Conservation (phyloP, 441 rosid species). For the Populus tomentosa region DNA sequence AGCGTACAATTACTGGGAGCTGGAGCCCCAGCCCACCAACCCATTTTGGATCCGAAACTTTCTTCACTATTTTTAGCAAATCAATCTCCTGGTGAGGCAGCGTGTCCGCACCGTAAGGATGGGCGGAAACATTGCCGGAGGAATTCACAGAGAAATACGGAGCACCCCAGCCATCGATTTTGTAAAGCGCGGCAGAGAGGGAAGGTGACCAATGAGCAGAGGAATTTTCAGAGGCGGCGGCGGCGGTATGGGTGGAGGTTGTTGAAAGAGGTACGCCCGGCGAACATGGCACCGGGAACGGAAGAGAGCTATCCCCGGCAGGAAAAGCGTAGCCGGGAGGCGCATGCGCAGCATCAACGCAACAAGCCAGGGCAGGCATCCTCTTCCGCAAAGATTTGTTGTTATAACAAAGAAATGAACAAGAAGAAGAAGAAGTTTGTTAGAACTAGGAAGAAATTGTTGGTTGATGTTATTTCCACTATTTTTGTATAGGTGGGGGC, state of each 20-base stretch:
- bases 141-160: conserved; percentile 74
- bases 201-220: conserved; percentile 61
- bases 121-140: conserved; percentile 70
- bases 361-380: conserved; percentile 89
- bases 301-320: conserved; percentile 54
- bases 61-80: conserved; percentile 66
- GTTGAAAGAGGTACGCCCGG: conserved; percentile 28
- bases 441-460: background rate
- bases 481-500: conserved; percentile 73
- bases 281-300: conserved; percentile 30
- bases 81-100: conserved; percentile 86
- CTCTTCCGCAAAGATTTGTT: conserved; percentile 34
- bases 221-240: conserved; percentile 18
- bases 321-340: conserved; percentile 53
- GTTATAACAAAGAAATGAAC: background rate
- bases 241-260: conserved; percentile 4
- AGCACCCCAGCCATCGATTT: conserved; percentile 82
- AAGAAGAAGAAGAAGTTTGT: conserved; percentile 12
- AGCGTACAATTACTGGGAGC: conserved; percentile 66
- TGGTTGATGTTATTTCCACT: conserved; percentile 6
- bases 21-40: conserved; percentile 76
- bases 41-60: conserved; percentile 70
- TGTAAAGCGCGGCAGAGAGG: conserved; percentile 67
- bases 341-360: conserved; percentile 67
- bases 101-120: conserved; percentile 61